Conservation (phyloP, 768 basidiomycete species). For the Suillus placidus region DNA sequence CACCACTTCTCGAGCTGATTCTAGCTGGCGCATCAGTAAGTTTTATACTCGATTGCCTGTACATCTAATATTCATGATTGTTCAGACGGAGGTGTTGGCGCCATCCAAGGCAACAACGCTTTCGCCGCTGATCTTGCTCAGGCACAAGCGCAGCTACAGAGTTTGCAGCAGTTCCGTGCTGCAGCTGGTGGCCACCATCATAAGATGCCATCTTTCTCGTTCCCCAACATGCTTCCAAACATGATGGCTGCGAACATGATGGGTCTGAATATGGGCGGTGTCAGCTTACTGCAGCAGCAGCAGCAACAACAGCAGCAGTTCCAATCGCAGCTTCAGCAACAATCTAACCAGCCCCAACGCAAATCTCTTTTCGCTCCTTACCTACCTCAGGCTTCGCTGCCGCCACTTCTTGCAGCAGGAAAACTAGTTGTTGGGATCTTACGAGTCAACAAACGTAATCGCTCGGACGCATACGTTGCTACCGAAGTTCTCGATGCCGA, state of each 20-base stretch:
- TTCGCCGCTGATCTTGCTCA: slow-evolving; percentile 89
- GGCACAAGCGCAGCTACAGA: slow-evolving; percentile 95
- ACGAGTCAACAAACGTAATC: slow-evolving; percentile 97
- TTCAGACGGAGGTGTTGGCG: slow-evolving; percentile 63
- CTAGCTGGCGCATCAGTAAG: slow-evolving; percentile 89
- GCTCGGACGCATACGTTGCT: slow-evolving; percentile 97
- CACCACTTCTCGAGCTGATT: slow-evolving; percentile 74
- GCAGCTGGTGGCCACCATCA: slow-evolving; percentile 93
- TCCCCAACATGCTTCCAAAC: slow-evolving; percentile 97
- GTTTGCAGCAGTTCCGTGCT: slow-evolving; percentile 95
- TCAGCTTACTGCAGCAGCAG: slow-evolving; percentile 88
- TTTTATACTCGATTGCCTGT: slow-evolving; percentile 19
- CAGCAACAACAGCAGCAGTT: slow-evolving; percentile 76
- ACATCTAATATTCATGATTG: slow-evolving; percentile 2
- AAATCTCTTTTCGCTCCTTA: slow-evolving; percentile 99
- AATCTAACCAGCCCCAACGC: slow-evolving; percentile 89
- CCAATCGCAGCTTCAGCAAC: slow-evolving; percentile 94
- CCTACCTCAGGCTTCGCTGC: slow-evolving; percentile 95
- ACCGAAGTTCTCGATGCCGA: slow-evolving; percentile 98
- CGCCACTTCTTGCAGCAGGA: slow-evolving; percentile 93
- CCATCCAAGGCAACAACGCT: slow-evolving; percentile 59
- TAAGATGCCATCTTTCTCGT: slow-evolving; percentile 97
- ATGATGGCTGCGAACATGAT: slow-evolving; percentile 98
- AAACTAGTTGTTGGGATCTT: slow-evolving; percentile 97
- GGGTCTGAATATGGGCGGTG: slow-evolving; percentile 81